Percentiles rank a stretch among this genome's conserved stretches.
Evolutionary conservation across 495 filamentous ascomycete species (phyloP).

Genomic region (Aspergillus biplanus): DNA sequence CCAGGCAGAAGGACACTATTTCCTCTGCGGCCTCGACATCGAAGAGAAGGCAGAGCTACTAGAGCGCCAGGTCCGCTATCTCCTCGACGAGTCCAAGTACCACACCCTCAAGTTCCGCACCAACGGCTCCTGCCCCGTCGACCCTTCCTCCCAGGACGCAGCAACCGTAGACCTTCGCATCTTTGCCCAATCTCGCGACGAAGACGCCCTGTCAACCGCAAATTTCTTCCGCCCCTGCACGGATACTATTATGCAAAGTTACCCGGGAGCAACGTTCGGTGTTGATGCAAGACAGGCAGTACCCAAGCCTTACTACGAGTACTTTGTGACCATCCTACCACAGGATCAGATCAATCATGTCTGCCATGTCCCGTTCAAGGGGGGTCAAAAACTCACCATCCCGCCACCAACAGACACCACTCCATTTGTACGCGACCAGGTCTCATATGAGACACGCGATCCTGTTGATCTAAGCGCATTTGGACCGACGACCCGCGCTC

Average conservation of each 20-base stretch:
- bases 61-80: constrained; percentile 33
- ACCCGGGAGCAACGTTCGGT: constrained; percentile 22
- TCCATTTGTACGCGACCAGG: constrained; percentile 24
- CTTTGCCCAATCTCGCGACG: constrained; percentile 24
- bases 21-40: constrained; percentile 49
- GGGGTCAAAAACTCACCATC: constrained; percentile 8
- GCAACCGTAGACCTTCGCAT: constrained; percentile 25
- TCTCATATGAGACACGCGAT: constrained; percentile 27
- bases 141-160: constrained; percentile 18
- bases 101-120: constrained; percentile 14
- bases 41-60: constrained; percentile 43
- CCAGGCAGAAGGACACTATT: constrained; percentile 50
- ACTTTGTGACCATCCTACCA: constrained; percentile 22
- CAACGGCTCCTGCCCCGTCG: constrained; percentile 13
- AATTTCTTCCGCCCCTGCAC: constrained; percentile 10
- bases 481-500: constrained; percentile 29
- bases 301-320: constrained; percentile 25
- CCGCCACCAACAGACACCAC: constrained; percentile 14
- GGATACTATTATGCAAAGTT: constrained; percentile 19
- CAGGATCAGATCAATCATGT: constrained; percentile 17
- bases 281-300: constrained; percentile 21
- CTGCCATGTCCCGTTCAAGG: not conserved
- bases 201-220: constrained; percentile 1
- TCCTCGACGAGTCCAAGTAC: constrained; percentile 8
- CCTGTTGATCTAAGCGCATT: constrained; percentile 25